These are phyloP conservation scores for Loxodes magnus DNA, from an alignment of 73 alveolate genomes.

Conservation along the genomic window DNA sequence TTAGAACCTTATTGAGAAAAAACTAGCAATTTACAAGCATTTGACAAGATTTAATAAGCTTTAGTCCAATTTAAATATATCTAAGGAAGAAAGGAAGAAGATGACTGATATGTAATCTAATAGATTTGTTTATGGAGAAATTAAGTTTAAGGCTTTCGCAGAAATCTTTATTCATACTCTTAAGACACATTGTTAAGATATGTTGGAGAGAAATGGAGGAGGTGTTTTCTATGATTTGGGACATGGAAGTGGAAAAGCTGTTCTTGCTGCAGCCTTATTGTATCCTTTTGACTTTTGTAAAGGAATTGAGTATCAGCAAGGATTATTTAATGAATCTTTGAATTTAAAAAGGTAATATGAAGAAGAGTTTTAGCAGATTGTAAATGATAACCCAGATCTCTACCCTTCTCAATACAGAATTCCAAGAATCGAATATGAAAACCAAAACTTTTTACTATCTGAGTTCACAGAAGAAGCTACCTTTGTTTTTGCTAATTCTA, in stretches of 20 bases:
- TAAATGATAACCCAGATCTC: slow-evolving; percentile 30
- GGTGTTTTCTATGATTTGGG: slow-evolving; percentile 85
- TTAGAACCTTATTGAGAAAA: too few relatives aligned
- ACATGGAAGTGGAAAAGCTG: slow-evolving; percentile 83
- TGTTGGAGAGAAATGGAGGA: slow-evolving; percentile 16
- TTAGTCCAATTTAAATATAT: too few relatives aligned
- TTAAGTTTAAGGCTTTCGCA: slow-evolving; percentile 18
- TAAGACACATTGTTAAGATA: neutral
- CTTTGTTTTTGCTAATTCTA: slow-evolving; percentile 75
- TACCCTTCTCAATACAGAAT: slow-evolving; percentile 21
- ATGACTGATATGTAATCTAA: neutral
- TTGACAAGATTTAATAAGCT: too few relatives aligned
- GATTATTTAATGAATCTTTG: slow-evolving; percentile 28
- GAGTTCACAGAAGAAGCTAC: slow-evolving; percentile 77
- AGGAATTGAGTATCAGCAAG: slow-evolving; percentile 67
- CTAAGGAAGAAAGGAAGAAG: neutral
- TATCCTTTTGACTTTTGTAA: slow-evolving; percentile 55
- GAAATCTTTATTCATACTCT: slow-evolving; percentile 1
- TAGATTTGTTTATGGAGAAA: slow-evolving; percentile 30
- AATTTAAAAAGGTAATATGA: slow-evolving; percentile 16
- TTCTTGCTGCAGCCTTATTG: slow-evolving; percentile 68
- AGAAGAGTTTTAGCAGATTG: slow-evolving; percentile 16
- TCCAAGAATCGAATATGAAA: slow-evolving; percentile 36
- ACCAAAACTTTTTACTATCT: slow-evolving; percentile 39
- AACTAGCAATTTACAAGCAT: too few relatives aligned